Evolutionary conservation across 1,139 yeast species (phyloP).

Genomic region (Diutina ranongensis): DNA sequence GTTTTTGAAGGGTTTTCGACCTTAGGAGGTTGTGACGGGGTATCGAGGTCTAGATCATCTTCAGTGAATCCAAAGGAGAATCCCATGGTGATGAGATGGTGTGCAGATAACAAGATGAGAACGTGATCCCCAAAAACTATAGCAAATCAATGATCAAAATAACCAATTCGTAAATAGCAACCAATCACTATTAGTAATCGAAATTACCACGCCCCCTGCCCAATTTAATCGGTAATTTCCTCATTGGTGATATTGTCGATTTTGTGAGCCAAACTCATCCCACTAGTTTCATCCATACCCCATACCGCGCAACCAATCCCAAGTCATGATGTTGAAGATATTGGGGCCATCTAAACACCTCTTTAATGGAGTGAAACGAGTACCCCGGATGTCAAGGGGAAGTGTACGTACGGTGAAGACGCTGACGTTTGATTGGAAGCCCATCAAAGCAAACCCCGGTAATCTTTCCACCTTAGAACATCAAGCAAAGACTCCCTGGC

Average conservation of each 20-base stretch:
- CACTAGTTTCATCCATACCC: too few species aligned
- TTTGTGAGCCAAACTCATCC: too few species aligned
- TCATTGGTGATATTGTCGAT: too few species aligned
- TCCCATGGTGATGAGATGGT: conserved; percentile 21
- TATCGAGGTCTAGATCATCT: conserved; percentile 28
- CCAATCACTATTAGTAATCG: too few species aligned
- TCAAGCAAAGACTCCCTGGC: conserved; percentile 25
- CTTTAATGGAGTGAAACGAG: neutral
- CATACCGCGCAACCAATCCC: neutral
- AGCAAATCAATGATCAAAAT: too few species aligned
- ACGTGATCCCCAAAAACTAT: too few species aligned
- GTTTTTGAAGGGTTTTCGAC: conserved; percentile 14
- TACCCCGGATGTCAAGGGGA: neutral
- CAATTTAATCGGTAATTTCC: too few species aligned
- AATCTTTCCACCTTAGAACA: conserved; percentile 30
- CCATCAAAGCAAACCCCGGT: conserved; percentile 45
- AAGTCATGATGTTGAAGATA: neutral
- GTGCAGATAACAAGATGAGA: neutral
- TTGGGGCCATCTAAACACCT: neutral
- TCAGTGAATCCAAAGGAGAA: conserved; percentile 43
- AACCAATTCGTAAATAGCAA: too few species aligned
- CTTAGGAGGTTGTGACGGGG: conserved; percentile 8
- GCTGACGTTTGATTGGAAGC: conserved; percentile 77
- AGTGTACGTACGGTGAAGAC: conserved; percentile 32
- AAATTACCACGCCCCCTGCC: too few species aligned